A percentile compares a stretch with the other conserved stretches of the same genome.
These are phyloP conservation scores for Sclerotinia glacialis DNA, from an alignment of 2,329 filamentous ascomycete genomes.

Conservation along the genomic window DNA sequence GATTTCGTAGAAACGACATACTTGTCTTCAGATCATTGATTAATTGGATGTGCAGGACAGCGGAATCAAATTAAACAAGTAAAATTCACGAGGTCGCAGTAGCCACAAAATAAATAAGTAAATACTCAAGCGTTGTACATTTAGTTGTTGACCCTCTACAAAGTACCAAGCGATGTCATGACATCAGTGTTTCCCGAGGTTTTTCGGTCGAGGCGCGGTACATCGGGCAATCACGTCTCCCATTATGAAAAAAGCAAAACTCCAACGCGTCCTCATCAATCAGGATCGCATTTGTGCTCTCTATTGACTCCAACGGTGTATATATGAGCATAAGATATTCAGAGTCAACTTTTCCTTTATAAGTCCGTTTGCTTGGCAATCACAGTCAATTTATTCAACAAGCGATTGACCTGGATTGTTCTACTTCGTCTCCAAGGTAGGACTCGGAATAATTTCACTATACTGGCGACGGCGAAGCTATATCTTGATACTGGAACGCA, in stretches of 20 bases:
- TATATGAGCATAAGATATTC: background rate
- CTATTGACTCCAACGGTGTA: too few relatives aligned
- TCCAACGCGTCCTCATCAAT: background rate
- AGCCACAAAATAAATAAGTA: background rate
- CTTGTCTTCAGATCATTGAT: slow-evolving; percentile 8
- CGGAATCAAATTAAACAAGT: background rate
- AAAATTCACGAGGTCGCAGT: background rate
- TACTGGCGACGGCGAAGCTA: background rate
- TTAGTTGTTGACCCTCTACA: too few relatives aligned
- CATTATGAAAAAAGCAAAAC: background rate
- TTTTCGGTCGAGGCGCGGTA: background rate
- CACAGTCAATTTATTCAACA: background rate
- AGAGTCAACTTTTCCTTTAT: background rate
- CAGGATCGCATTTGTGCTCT: background rate
- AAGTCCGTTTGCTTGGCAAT: background rate
- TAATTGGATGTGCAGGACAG: background rate
- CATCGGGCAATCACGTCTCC: slow-evolving; percentile 1
- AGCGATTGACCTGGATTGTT: background rate
- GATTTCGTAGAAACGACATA: slow-evolving; percentile 28
- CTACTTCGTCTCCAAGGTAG: background rate
- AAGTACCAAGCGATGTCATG: background rate
- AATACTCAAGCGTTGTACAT: too few relatives aligned
- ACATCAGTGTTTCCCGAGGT: slow-evolving; percentile 2
- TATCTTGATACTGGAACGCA: background rate
- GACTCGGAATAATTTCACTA: background rate